Evolutionary conservation across 306 rosid genomes (phyloP).

Genomic region (Malus orientalis): DNA sequence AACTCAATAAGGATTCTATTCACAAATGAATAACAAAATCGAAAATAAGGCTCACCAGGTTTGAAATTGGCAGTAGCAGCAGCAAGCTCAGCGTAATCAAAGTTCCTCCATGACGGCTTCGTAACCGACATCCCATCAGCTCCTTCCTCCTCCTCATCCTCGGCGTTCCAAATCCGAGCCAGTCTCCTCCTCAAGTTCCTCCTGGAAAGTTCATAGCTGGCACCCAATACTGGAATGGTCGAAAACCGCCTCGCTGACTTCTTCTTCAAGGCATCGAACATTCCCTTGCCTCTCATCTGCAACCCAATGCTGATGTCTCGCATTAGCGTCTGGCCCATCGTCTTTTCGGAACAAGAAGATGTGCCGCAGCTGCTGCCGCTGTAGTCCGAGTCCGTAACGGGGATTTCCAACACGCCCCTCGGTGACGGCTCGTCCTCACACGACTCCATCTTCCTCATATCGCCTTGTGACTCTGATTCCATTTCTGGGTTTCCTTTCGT

Average conservation of each 20-base stretch:
- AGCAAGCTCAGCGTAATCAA: constrained; percentile 53
- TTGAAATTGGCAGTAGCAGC: constrained; percentile 64
- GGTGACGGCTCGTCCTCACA: constrained; percentile 53
- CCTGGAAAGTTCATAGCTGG: constrained; percentile 37
- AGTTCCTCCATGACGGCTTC: constrained; percentile 83
- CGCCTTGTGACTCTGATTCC: not conserved
- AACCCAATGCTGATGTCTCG: constrained; percentile 12
- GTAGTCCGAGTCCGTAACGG: constrained; percentile 45
- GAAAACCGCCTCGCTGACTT: constrained; percentile 46
- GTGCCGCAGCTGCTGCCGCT: constrained; percentile 7
- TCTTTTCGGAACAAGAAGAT: constrained; percentile 14
- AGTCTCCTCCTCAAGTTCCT: constrained; percentile 46
- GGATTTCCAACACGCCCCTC: constrained; percentile 64
- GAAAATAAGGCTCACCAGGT: constrained; percentile 30
- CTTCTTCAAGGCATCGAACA: constrained; percentile 55
- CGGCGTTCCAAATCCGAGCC: constrained; percentile 58
- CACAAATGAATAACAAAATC: not conserved
- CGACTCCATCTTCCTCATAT: constrained; percentile 1
- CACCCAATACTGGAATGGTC: constrained; percentile 39
- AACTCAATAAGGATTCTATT: not conserved
- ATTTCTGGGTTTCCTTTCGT: constrained; percentile 27
- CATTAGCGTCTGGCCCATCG: not conserved
- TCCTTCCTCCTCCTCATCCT: constrained; percentile 8
- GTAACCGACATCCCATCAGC: constrained; percentile 28
- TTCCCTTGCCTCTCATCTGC: constrained; percentile 47